Evolutionary conservation across 148 eudicot genomes (phyloP).

Genomic region (Nepenthes gracilis): DNA sequence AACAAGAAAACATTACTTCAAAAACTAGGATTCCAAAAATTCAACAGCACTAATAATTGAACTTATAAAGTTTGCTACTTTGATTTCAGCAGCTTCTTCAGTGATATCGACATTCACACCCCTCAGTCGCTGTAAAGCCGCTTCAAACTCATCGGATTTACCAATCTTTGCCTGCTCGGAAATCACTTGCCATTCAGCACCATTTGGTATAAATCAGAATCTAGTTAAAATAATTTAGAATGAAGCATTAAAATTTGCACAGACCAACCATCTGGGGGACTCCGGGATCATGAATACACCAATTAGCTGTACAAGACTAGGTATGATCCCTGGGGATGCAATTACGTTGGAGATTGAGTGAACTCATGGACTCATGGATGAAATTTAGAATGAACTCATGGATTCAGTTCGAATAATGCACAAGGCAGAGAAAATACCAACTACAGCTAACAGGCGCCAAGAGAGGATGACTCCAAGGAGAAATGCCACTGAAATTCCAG

Average conservation of each 20-base stretch:
- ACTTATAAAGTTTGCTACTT: conserved; percentile 8
- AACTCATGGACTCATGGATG: not conserved
- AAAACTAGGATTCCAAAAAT: not conserved
- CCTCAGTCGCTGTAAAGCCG: conserved; percentile 22
- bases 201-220: not conserved
- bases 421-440: conserved; percentile 11
- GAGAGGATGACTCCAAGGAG: conserved; percentile 18
- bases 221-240: too few relatives aligned
- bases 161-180: conserved; percentile 19
- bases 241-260: not conserved
- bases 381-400: not conserved
- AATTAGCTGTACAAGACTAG: conserved; percentile 19
- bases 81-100: conserved; percentile 25
- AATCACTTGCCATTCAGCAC: not conserved
- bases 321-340: conserved; percentile 18
- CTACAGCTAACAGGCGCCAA: conserved; percentile 25
- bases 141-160: conserved; percentile 15
- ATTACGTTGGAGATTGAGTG: not conserved
- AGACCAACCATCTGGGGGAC: conserved; percentile 41
- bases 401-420: not conserved
- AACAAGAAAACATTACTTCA: not conserved
- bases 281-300: conserved; percentile 26
- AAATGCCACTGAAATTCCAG: conserved; percentile 13
- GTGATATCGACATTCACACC: conserved; percentile 17
- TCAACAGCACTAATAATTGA: not conserved